These are phyloP conservation scores for Mycocentrospora acerina DNA, from an alignment of 2,329 filamentous ascomycete species.

Conservation along the genomic window DNA sequence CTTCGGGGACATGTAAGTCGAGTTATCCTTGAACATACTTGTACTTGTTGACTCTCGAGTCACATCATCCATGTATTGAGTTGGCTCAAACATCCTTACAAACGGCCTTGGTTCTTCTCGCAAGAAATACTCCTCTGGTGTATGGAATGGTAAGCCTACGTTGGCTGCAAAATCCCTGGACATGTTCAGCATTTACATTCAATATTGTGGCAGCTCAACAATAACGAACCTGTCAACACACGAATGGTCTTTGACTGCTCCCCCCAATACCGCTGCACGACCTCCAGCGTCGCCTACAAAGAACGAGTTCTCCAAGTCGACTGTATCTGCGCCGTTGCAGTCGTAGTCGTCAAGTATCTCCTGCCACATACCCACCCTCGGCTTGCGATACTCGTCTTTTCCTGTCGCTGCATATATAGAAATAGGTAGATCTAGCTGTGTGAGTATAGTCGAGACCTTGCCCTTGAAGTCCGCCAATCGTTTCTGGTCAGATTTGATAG, in stretches of 20 bases:
- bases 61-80: slow-evolving; percentile 32
- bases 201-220: slow-evolving; percentile 11
- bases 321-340: slow-evolving; percentile 51
- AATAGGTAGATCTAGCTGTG: slow-evolving; percentile 71
- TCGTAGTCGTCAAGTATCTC: slow-evolving; percentile 58
- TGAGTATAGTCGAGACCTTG: slow-evolving; percentile 71
- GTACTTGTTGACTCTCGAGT: slow-evolving; percentile 30
- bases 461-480: slow-evolving; percentile 79
- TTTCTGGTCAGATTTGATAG: slow-evolving; percentile 65
- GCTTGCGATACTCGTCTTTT: slow-evolving; percentile 83
- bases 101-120: slow-evolving; percentile 66
- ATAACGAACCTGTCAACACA: slow-evolving; percentile 57
- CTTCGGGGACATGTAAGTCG: slow-evolving; percentile 13
- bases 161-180: slow-evolving; percentile 76
- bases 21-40: slow-evolving; percentile 29
- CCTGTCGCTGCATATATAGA: slow-evolving; percentile 84
- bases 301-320: slow-evolving; percentile 73
- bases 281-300: slow-evolving; percentile 86
- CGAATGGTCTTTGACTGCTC: slow-evolving; percentile 57
- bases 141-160: slow-evolving; percentile 74
- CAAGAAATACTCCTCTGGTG: slow-evolving; percentile 91
- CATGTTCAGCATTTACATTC: slow-evolving; percentile 13
- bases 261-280: slow-evolving; percentile 45
- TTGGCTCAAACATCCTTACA: slow-evolving; percentile 70
- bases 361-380: slow-evolving; percentile 85